Evolutionary conservation across 345 rosid species (phyloP), one percentile per base, ranked within the genome.

Genomic region (Sisymbrium irio): DNA sequence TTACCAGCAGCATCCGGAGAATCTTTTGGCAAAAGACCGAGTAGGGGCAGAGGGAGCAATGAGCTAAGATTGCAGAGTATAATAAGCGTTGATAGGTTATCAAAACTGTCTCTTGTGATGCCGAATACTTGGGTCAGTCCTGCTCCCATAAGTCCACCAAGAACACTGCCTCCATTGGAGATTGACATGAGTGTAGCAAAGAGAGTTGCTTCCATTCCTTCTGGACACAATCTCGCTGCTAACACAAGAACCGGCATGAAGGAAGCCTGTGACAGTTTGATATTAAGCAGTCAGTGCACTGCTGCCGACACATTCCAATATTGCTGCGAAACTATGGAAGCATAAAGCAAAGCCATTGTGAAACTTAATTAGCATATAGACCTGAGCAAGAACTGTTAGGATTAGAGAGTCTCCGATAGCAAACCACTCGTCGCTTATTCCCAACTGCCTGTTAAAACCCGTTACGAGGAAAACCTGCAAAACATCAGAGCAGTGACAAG

Each of bases 171-270:
- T 75, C 89, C 98, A 57, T 96, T 96, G 7, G 95, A 89, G 77
- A 92, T 82, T 51, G 98, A 96, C 98, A 96, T 90, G 56, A 92
- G 93, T 11, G 98, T 96, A 1, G 98, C 98, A 42, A 96, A 95
- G 12, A 92, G 93, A 14, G 97, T 96, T 62, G 97, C 98, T 78
- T 96, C 98, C 97, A 96, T 90, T 77, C 98, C 98, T 80, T 90
- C 97, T 11, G 97, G 99, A 74, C 98, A 92, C 42, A 95, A 58
- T 70, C 90, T 89, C 4, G 97, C 98, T 11, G 98, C 97, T 49
- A 92, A 81, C 63, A 95, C 97, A 59, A 90, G 97, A 72, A 92
- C 96, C 4, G 96, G 98, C 98, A 92, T 92, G 85, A 96, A 92
- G 33, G 99, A 96, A 74, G 88, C 94, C 98, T 92, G 85, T 35